Conservation (phyloP, 148 eudicot genomes). For the Spergularia bocconei region DNA sequence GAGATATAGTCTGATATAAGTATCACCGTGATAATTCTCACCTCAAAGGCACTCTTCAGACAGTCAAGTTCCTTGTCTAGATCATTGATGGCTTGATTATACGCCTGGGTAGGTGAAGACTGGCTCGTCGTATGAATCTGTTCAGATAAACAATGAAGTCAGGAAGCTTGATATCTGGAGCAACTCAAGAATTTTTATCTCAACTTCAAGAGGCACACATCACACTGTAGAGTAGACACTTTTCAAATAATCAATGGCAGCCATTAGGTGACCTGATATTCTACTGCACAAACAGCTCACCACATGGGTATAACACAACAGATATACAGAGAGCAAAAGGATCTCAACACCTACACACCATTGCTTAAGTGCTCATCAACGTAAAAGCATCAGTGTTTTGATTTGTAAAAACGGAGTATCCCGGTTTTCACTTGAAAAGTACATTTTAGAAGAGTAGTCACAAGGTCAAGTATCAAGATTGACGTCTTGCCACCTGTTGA, state of each 20-base stretch:
- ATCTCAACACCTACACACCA: too few relatives aligned
- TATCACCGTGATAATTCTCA: constrained; percentile 10
- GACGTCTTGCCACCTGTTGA: too few relatives aligned
- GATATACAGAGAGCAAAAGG: too few relatives aligned
- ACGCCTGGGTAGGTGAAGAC: constrained; percentile 92
- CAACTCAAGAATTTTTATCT: background rate
- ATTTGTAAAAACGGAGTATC: background rate
- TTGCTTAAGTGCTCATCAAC: too few relatives aligned
- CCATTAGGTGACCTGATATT: background rate
- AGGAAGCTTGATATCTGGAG: background rate
- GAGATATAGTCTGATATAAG: too few relatives aligned
- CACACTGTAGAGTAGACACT: background rate
- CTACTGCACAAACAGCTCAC: background rate
- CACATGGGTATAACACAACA: too few relatives aligned
- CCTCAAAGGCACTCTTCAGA: constrained; percentile 88
- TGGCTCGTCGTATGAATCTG: constrained; percentile 95
- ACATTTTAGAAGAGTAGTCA: too few relatives aligned
- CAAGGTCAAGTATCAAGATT: too few relatives aligned
- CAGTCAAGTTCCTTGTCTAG: constrained; percentile 90
- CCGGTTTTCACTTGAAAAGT: too few relatives aligned
- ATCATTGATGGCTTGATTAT: constrained; percentile 88
- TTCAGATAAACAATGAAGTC: constrained; percentile 1
- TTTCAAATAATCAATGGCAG: background rate
- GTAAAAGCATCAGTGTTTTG: background rate
- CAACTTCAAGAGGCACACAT: background rate